A percentile compares a stretch with the other conserved stretches of the same genome.
These are phyloP conservation scores for Nannochloropsis salina DNA, from an alignment of 108 stramenopile species.

Conservation along the genomic window DNA sequence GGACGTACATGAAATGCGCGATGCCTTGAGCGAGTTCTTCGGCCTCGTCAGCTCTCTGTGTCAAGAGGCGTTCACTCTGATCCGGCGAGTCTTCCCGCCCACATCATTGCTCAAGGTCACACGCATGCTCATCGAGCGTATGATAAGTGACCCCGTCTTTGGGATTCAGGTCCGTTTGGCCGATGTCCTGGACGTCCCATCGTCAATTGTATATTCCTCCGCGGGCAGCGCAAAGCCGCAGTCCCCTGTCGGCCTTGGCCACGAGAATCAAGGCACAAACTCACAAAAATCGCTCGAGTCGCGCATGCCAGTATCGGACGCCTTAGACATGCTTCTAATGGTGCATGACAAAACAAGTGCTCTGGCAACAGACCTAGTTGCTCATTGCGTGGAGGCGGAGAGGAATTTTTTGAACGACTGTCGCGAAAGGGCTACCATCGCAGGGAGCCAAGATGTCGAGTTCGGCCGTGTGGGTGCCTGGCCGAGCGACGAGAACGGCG, in stretches of 20 bases:
- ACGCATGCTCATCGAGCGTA: conserved; percentile 24
- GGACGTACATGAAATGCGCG: neutral
- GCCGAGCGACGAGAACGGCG: neutral
- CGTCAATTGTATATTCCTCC: neutral
- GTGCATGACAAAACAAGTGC: conserved; percentile 32
- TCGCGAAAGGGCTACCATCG: neutral
- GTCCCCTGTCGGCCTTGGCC: too few species aligned
- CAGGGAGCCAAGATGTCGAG: neutral
- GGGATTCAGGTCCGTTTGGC: conserved; percentile 38
- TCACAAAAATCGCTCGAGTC: too few species aligned
- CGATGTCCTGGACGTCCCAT: conserved; percentile 21
- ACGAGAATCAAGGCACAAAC: too few species aligned
- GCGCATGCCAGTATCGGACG: conserved; percentile 26
- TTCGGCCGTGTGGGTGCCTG: neutral
- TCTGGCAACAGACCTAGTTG: conserved; percentile 2
- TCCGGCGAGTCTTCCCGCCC: conserved; percentile 27
- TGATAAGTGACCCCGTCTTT: conserved; percentile 37
- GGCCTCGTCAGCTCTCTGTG: conserved; percentile 28
- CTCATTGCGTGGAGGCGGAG: neutral
- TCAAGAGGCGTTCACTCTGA: conserved; percentile 27
- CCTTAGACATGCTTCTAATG: conserved; percentile 32
- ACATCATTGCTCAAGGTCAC: conserved; percentile 22
- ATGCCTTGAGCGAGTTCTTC: conserved; percentile 26
- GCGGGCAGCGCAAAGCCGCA: too few species aligned
- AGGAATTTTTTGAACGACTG: neutral